Conservation (phyloP, 2,329 filamentous ascomycete genomes). For the Pseudopyrenochaeta lycopersici region DNA sequence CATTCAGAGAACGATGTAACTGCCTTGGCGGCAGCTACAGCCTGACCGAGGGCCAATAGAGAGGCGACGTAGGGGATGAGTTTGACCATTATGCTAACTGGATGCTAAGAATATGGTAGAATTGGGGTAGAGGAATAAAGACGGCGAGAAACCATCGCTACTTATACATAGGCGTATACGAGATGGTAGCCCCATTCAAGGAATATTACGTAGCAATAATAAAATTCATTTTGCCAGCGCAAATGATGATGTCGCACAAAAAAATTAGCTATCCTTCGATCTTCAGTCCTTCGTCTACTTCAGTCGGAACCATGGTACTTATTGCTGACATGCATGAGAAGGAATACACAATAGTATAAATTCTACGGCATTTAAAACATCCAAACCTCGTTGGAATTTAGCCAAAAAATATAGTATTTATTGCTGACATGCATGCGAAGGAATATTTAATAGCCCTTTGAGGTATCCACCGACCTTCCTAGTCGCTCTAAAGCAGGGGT, state of each 20-base stretch:
- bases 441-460: background rate
- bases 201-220: background rate
- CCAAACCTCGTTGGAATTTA: background rate
- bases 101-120: constrained; percentile 6
- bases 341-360: background rate
- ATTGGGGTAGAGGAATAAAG: constrained; percentile 1
- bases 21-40: constrained; percentile 16
- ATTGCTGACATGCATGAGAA: background rate
- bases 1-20: constrained; percentile 20
- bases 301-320: background rate
- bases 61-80: constrained; percentile 15
- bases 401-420: background rate
- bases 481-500: too few relatives aligned
- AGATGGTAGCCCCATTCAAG: background rate
- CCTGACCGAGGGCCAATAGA: constrained; percentile 15
- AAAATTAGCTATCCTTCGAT: background rate
- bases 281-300: background rate
- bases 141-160: constrained; percentile 5
- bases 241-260: background rate
- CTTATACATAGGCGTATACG: constrained; percentile 3
- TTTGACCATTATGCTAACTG: constrained; percentile 16
- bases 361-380: background rate
- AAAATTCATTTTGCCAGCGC: background rate
- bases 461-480: too few relatives aligned
- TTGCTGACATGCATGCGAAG: background rate